phyloP scores from a whole-genome alignment of 2,329 filamentous ascomycete species.

The Blastomyces gilchristii region DNA sequence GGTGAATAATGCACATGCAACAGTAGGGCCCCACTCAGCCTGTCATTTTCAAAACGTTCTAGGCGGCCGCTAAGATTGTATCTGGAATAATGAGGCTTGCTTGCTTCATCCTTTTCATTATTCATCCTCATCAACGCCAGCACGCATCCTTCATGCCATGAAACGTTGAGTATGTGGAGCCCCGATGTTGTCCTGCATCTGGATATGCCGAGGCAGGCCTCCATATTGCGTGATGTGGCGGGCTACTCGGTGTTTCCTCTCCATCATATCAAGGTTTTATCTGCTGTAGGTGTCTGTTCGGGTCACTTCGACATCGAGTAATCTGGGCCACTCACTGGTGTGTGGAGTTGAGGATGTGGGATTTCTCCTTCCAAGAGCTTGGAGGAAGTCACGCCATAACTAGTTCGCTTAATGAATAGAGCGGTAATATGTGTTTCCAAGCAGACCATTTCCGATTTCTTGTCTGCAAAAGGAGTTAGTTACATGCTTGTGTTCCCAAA shows the following conservation, averaged over 20 bases:
- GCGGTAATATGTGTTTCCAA: too few relatives aligned
- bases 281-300: not conserved
- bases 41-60: not conserved
- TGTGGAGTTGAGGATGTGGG: too few relatives aligned
- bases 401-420: too few relatives aligned
- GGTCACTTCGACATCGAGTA: not conserved
- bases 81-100: not conserved
- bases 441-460: too few relatives aligned
- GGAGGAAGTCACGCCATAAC: too few relatives aligned
- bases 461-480: too few relatives aligned
- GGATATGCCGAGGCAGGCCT: not conserved
- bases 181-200: not conserved
- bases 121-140: not conserved
- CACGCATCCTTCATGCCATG: not conserved
- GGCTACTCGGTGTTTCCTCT: not conserved
- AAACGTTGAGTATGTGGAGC: not conserved
- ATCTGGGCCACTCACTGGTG: not conserved
- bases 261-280: not conserved
- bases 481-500: too few relatives aligned
- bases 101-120: not conserved
- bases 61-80: not conserved
- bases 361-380: too few relatives aligned
- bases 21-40: not conserved
- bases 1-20: not conserved
- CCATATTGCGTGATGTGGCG: not conserved